Evolutionary conservation across 1,284 basidiomycete species (phyloP).

Genomic region (Testicularia cyperi): DNA sequence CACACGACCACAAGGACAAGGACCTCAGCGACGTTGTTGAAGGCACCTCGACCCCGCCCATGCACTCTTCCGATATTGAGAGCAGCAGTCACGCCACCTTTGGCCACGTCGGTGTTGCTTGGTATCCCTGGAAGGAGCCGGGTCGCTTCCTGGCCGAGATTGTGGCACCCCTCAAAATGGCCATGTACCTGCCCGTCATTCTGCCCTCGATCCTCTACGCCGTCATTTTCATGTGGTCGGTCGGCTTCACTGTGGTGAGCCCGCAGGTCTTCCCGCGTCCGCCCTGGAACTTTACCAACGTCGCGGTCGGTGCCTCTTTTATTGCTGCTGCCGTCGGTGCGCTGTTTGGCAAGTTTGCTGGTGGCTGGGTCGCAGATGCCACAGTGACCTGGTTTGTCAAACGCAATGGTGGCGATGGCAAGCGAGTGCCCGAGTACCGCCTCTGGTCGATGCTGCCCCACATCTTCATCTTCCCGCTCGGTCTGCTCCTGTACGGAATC

Average conservation of each 20-base stretch:
- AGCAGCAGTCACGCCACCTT: constrained; percentile 1
- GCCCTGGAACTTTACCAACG: constrained; percentile 55
- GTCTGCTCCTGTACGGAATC: constrained; percentile 55
- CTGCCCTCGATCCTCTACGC: constrained; percentile 59
- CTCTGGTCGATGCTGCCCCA: constrained; percentile 57
- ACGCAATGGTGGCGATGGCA: constrained; percentile 17
- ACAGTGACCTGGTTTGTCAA: constrained; percentile 50
- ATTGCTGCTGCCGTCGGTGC: constrained; percentile 58
- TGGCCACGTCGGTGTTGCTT: constrained; percentile 52
- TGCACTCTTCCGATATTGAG: constrained; percentile 6
- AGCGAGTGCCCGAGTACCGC: constrained; percentile 60
- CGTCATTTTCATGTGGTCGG: constrained; percentile 57
- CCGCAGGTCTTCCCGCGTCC: constrained; percentile 56
- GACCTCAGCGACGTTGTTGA: constrained; percentile 15
- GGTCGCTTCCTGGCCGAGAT: constrained; percentile 47
- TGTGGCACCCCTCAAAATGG: constrained; percentile 47
- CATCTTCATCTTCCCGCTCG: constrained; percentile 53
- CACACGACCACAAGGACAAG: constrained; percentile 13
- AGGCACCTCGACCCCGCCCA: constrained; percentile 18
- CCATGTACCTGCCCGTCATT: constrained; percentile 30
- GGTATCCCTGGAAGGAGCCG: constrained; percentile 58
- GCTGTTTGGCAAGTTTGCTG: constrained; percentile 58
- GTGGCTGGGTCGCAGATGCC: constrained; percentile 56
- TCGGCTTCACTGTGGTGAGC: constrained; percentile 58
- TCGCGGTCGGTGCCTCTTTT: constrained; percentile 55